Evolutionary conservation across 2,329 filamentous ascomycete species (phyloP).

Genomic region (Fusarium marasasianum): DNA sequence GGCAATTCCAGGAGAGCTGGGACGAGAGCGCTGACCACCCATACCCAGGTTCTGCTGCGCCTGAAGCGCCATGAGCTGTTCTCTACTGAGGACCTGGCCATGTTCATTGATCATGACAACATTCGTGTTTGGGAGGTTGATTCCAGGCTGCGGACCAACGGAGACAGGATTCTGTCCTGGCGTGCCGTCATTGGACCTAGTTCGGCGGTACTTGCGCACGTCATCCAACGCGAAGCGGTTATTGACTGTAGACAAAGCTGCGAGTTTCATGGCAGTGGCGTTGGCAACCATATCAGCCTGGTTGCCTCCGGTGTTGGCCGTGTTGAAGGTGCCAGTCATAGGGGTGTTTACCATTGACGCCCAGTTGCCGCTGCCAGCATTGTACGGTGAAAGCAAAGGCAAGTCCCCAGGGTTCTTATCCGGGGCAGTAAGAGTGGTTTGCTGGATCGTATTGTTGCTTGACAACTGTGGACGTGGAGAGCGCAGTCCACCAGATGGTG

Average conservation of each 20-base stretch:
- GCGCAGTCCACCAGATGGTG: constrained; percentile 76
- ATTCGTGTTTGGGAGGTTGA: constrained; percentile 75
- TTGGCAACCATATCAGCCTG: constrained; percentile 99
- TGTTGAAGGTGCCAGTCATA: constrained; percentile 87
- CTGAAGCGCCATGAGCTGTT: constrained; percentile 85
- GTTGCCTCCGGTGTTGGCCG: constrained; percentile 60
- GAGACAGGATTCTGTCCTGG: constrained; percentile 72
- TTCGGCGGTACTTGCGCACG: constrained; percentile 92
- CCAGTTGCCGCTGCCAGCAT: constrained; percentile 88
- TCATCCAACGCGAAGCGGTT: constrained; percentile 97
- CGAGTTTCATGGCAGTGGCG: constrained; percentile 98
- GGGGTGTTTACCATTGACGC: constrained; percentile 98
- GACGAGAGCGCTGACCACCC: constrained; percentile 80
- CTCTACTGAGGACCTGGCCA: constrained; percentile 84
- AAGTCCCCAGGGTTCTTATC: constrained; percentile 77
- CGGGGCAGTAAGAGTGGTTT: constrained; percentile 76
- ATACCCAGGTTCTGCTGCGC: constrained; percentile 71
- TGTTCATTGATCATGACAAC: constrained; percentile 96
- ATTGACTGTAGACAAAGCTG: constrained; percentile 95
- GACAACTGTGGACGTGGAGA: constrained; percentile 80
- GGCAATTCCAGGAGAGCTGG: constrained; percentile 86
- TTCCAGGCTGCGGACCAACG: constrained; percentile 66
- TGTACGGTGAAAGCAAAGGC: constrained; percentile 86
- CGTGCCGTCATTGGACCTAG: constrained; percentile 83
- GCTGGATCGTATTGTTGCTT: constrained; percentile 79